Evolutionary conservation across 2,329 filamentous ascomycete species (phyloP).

Genomic region (Pestalotiopsis sp.): DNA sequence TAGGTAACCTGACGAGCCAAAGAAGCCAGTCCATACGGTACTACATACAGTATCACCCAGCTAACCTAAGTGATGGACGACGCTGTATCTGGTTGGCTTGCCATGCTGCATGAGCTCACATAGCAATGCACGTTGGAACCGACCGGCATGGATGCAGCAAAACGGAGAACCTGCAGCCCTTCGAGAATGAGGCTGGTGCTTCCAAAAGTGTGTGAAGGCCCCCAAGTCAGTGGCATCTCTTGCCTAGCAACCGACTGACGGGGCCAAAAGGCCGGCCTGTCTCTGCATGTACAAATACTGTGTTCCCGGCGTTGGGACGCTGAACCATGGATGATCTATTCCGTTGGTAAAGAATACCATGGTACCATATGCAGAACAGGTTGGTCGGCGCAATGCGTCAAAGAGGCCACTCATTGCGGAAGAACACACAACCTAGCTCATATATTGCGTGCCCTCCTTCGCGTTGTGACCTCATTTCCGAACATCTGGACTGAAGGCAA

Average conservation of each 20-base stretch:
- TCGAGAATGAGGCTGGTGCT: conserved; percentile 24
- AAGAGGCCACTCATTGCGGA: background rate
- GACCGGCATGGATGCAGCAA: conserved; percentile 23
- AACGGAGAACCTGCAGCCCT: conserved; percentile 20
- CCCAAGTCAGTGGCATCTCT: background rate
- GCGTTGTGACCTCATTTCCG: background rate
- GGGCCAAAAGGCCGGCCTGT: background rate
- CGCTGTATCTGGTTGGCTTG: conserved; percentile 8
- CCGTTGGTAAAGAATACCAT: background rate
- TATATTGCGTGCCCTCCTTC: conserved; percentile 5
- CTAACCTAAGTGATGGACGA: conserved; percentile 15
- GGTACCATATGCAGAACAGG: background rate
- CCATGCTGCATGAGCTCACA: conserved; percentile 9
- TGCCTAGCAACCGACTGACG: background rate
- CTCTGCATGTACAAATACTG: background rate
- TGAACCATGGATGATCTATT: background rate
- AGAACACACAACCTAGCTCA: background rate
- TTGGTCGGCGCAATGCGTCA: background rate
- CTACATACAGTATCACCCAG: background rate
- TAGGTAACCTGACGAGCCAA: background rate
- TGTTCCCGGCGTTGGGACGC: background rate
- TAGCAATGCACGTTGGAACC: background rate
- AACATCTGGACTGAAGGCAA: background rate
- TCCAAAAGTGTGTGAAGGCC: background rate
- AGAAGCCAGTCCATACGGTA: background rate